A percentile compares a stretch with the other conserved stretches of the same genome.
Evolutionary conservation across 805 yeast species (phyloP).

Genomic region (Yamadazyma paraphyllophila): DNA sequence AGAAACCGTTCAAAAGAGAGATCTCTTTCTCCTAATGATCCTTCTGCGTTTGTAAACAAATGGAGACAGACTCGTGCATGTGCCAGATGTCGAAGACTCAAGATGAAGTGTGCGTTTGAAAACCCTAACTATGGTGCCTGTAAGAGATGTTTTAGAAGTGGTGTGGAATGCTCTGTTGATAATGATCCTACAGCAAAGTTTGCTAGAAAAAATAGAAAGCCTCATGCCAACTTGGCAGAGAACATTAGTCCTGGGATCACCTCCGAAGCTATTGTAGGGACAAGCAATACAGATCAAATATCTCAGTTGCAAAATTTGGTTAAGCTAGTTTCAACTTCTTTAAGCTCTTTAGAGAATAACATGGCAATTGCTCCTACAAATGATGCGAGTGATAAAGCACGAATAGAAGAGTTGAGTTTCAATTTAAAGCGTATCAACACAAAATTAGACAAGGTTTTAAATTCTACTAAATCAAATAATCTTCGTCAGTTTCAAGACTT

Average conservation of each 20-base stretch:
- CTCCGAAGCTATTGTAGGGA: constrained; percentile 13
- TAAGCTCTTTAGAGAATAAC: constrained; percentile 16
- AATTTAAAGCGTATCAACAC: not conserved
- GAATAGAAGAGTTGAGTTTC: constrained; percentile 9
- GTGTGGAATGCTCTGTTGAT: constrained; percentile 47
- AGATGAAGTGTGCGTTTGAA: constrained; percentile 51
- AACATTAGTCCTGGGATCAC: constrained; percentile 14
- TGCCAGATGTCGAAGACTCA: constrained; percentile 54
- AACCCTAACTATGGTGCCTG: constrained; percentile 45
- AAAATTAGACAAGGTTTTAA: constrained; percentile 10
- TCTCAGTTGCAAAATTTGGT: constrained; percentile 15
- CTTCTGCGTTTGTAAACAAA: constrained; percentile 32
- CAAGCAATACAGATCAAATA: constrained; percentile 15
- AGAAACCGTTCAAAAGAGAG: no score
- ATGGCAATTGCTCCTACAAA: constrained; percentile 9
- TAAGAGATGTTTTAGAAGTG: constrained; percentile 43
- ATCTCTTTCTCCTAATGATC: not conserved
- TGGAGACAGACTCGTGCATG: constrained; percentile 52
- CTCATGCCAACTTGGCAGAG: constrained; percentile 16
- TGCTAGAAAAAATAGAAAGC: constrained; percentile 34
- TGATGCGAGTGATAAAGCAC: constrained; percentile 7
- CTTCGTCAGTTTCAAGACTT: constrained; percentile 16
- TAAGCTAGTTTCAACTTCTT: constrained; percentile 13
- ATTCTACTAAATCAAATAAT: constrained; percentile 2
- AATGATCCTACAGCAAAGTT: constrained; percentile 48